Conservation (phyloP, 1,139 yeast genomes). For the Taphrina flavorubra region DNA sequence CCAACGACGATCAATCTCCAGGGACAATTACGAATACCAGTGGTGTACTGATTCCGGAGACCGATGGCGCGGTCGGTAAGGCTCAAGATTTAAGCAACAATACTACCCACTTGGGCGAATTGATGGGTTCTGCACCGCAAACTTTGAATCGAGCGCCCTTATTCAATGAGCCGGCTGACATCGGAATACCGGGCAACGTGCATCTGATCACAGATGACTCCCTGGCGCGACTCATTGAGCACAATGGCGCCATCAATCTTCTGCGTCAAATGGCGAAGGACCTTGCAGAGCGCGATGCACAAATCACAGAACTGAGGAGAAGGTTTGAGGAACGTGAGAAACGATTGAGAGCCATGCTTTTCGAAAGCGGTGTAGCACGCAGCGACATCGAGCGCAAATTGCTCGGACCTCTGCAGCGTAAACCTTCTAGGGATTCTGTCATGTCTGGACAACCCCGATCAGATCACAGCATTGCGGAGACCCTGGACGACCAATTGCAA, state of each 20-base stretch:
- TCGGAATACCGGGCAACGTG: slow-evolving; percentile 52
- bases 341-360: slow-evolving; percentile 55
- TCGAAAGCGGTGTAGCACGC: slow-evolving; percentile 55
- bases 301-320: slow-evolving; percentile 55
- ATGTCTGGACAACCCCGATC: slow-evolving; percentile 26
- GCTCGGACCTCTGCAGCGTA: slow-evolving; percentile 6
- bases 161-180: slow-evolving; percentile 26
- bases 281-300: slow-evolving; percentile 59
- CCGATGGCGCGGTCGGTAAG: not conserved
- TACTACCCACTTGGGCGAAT: not conserved
- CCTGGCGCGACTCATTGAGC: slow-evolving; percentile 53
- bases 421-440: slow-evolving; percentile 21
- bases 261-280: slow-evolving; percentile 60
- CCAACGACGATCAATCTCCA: not conserved
- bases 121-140: not conserved
- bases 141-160: slow-evolving; percentile 8
- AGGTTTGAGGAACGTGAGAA: slow-evolving; percentile 58
- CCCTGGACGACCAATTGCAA: slow-evolving; percentile 35
- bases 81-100: not conserved
- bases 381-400: slow-evolving; percentile 40
- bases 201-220: slow-evolving; percentile 53
- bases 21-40: not conserved
- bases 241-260: slow-evolving; percentile 56
- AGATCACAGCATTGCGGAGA: slow-evolving; percentile 9
- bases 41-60: not conserved